Base-by-base conservation (phyloP, 805 yeast genomes). In the Yamadazyma takamatsuzukensis region DNA sequence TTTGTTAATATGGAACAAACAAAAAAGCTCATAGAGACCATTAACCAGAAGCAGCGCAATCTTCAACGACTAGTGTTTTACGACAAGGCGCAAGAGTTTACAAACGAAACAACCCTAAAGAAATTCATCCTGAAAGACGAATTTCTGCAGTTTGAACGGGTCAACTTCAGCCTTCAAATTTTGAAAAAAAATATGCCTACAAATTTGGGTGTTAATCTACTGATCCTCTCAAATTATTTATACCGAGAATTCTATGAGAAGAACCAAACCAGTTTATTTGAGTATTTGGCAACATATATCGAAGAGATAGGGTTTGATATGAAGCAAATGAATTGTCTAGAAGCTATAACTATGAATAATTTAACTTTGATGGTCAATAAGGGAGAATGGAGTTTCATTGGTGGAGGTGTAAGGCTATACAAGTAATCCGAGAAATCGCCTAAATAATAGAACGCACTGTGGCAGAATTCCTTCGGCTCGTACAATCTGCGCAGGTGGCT, bases 51-150 rank as follows among this genome's bases (percentile, higher is more conserved):
- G 7, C 59, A 48, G 23, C 36, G 22, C 2, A 27, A 36, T 6
- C 22, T 53, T 18, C 17, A 21, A 12, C 22, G 21, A 2, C 34
- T 52, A 13, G 22, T 32, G 17, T 25, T 51, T 4, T 34, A 39
- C 17, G 54, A 53, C 27, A 47, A 43, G 32, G 36, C 49, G 3
- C 34, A 35, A 7, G 43, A 44, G 24, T 41, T 41, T 14, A 8
- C 21, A 5, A 43, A 49, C 25, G 43, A 41, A 17, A 28, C 27
- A n/a, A 33, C 39, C 5, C 34, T 53, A 6, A 32, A 37, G 13
- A 43, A 39, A 22, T 24, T 16, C n/a, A 22, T 33, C 4, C 27
- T 35, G 5, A 34, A 29, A 6, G 12, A 23, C 12, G 15, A 24
- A 3, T 36, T 33, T 16, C 8, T n/a, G 5, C 33, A 29, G 15